Conservation (phyloP, 495 filamentous ascomycete species). For the Hyphodiscus hymeniophilus region DNA sequence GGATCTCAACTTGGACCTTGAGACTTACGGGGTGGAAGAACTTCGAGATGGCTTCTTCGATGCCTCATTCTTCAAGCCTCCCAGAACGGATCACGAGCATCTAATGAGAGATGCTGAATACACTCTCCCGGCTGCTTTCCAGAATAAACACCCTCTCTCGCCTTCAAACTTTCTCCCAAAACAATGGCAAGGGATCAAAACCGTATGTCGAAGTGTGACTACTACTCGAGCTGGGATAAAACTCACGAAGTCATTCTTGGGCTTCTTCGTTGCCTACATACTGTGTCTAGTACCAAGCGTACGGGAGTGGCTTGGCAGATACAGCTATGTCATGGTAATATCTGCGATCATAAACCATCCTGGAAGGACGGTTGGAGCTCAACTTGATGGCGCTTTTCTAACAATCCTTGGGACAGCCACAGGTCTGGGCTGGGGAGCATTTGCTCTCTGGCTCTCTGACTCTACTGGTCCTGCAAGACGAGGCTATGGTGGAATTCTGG, state of each 20-base stretch:
- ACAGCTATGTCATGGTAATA: slow-evolving; percentile 43
- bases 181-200: slow-evolving; percentile 32
- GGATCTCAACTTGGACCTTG: slow-evolving; percentile 31
- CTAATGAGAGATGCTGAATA: slow-evolving; percentile 29
- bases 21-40: slow-evolving; percentile 46
- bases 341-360: slow-evolving; percentile 47
- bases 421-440: slow-evolving; percentile 47
- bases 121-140: slow-evolving; percentile 31
- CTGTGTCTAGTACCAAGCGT: slow-evolving; percentile 42
- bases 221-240: slow-evolving; percentile 40
- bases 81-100: slow-evolving; percentile 27
- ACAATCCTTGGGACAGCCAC: slow-evolving; percentile 44
- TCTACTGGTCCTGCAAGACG: slow-evolving; percentile 30
- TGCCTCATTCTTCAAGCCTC: slow-evolving; percentile 42
- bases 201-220: slow-evolving; percentile 26
- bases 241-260: slow-evolving; percentile 42
- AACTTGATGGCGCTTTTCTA: slow-evolving; percentile 44
- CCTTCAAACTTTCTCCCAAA: slow-evolving; percentile 34
- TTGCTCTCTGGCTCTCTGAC: slow-evolving; percentile 44
- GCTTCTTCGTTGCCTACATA: slow-evolving; percentile 44
- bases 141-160: slow-evolving; percentile 34
- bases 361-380: slow-evolving; percentile 43
- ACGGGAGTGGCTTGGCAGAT: slow-evolving; percentile 37
- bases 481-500: slow-evolving; percentile 47
- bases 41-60: slow-evolving; percentile 53